Evolutionary conservation across 352 stramenopile species (phyloP).

Genomic region (Phytopythium sindhum): DNA sequence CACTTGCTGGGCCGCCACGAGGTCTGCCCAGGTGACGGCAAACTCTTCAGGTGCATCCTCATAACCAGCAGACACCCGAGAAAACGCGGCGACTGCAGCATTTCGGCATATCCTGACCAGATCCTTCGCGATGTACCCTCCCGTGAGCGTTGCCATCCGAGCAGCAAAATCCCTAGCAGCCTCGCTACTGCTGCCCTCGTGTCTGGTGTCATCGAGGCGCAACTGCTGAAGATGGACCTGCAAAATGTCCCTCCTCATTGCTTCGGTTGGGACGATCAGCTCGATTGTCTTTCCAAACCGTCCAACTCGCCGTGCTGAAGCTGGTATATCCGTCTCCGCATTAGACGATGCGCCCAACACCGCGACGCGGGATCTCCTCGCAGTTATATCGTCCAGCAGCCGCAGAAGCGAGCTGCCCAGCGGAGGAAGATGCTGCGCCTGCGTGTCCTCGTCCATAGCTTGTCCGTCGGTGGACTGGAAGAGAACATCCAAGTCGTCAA

Average conservation of each 20-base stretch:
- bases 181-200: constrained; percentile 1
- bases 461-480: constrained; percentile 48
- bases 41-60: background rate
- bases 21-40: constrained; percentile 34
- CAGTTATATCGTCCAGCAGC: constrained; percentile 47
- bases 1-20: constrained; percentile 48
- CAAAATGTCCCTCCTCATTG: constrained; percentile 50
- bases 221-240: constrained; percentile 30
- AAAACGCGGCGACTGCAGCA: constrained; percentile 37
- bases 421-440: constrained; percentile 29
- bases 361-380: constrained; percentile 26
- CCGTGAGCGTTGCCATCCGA: constrained; percentile 53
- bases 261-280: constrained; percentile 62
- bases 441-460: constrained; percentile 18
- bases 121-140: constrained; percentile 77
- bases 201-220: constrained; percentile 12
- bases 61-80: background rate
- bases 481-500: constrained; percentile 71
- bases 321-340: constrained; percentile 34
- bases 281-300: constrained; percentile 61
- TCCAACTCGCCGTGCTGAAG: constrained; percentile 37
- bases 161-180: constrained; percentile 18
- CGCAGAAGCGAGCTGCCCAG: constrained; percentile 63
- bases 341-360: constrained; percentile 47
- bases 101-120: constrained; percentile 68